A percentile compares a stretch with the other conserved stretches of the same genome.
phyloP scores from a whole-genome alignment of 345 rosid species.

The Raphanus raphanistrum region DNA sequence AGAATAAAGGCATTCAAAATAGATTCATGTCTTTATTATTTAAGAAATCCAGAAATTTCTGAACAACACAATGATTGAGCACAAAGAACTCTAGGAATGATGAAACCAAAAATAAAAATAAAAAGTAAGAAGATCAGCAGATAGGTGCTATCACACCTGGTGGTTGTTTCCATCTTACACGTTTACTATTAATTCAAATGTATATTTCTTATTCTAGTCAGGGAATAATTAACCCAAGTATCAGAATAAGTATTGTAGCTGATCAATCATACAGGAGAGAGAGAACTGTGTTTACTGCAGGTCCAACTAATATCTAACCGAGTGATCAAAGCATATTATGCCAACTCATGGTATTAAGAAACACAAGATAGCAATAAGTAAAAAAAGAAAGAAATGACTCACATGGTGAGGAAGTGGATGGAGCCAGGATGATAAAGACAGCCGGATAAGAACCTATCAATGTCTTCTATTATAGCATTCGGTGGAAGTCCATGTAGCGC shows the following conservation, averaged over 20 bases:
- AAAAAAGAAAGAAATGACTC: constrained; percentile 26
- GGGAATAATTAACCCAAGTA: constrained; percentile 1
- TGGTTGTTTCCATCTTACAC: no score
- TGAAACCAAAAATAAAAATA: no score
- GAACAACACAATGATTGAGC: neutral
- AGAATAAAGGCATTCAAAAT: neutral
- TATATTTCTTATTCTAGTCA: neutral
- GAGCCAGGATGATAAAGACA: constrained; percentile 59
- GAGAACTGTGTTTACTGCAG: neutral
- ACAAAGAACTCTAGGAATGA: neutral
- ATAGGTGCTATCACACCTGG: no score
- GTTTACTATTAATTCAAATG: neutral
- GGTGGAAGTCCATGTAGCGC: constrained; percentile 61
- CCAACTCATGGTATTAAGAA: constrained; percentile 2
- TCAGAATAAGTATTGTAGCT: neutral
- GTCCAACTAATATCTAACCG: neutral
- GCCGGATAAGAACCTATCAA: constrained; percentile 73
- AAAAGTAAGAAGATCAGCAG: no score
- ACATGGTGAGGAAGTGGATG: constrained; percentile 45
- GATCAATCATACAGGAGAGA: neutral
- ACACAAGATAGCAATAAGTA: neutral
- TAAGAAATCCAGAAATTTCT: neutral
- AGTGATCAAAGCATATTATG: neutral
- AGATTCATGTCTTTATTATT: neutral
- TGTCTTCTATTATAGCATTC: constrained; percentile 52